Evolutionary conservation across 148 eudicot species (phyloP), one percentile per base, ranked within the genome.

Genomic region (Agrostemma githago): DNA sequence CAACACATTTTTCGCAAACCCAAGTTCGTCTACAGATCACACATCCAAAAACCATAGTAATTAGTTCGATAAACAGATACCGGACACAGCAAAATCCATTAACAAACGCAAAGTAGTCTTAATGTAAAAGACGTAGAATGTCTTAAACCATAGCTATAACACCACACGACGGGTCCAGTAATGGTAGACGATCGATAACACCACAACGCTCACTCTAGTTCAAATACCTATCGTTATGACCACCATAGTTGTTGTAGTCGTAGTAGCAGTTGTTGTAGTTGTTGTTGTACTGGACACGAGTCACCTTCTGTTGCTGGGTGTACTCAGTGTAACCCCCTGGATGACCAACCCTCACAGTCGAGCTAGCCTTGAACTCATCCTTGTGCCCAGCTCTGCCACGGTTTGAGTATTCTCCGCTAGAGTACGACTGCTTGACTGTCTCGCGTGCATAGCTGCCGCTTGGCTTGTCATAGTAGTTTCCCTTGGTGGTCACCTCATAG

Each of bases 351-450:
- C 56, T 51, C 14, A 51, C 56, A 51, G 56, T 51, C 3, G 56
- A 51, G 56, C 56, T 51, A 9, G 77, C 39, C 71, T 74, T 64
- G 77, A 14, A 64, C 17, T 64, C 77, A 48, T 37, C 44, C 71
- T 74, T 74, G 71, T 64, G 51, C 15, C 71, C 77, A 19, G 14
- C 58, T 51, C 39, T 16, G 14, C 77, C 71, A 19, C 43, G 56
- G 70, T 64, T 74, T 1, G 70, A 34, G 62, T 48, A 74, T 5
- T 74, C 77, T 9, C 77, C 71, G 5, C 62, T 65, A 0, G 71
- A 74, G 48, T 39, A 65, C 2, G 71, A 48, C 48, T 65, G 51
- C 63, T 64, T 74, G 12, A n/a, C n/a, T 48, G 77, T 74, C 39
- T 8, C 42, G 3, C 71, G 71, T 17, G 4, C 0, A 41, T 74